phyloP scores from a whole-genome alignment of 768 basidiomycete genomes.

The Pleurotus djamor region DNA sequence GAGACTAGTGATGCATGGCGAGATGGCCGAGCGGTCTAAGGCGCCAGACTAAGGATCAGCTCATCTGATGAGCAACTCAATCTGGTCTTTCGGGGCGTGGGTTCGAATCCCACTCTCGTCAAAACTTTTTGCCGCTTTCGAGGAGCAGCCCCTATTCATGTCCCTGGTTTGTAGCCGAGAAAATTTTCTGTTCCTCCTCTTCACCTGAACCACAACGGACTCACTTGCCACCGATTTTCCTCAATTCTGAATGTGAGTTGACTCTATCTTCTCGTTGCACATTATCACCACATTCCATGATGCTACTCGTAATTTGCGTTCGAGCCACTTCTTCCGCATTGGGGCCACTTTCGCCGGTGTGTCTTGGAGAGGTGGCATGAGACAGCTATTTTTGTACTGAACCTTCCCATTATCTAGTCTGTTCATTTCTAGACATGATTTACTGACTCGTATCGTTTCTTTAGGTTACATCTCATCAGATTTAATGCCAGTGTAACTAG shows the following conservation, averaged over 20 bases:
- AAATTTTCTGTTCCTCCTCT: too few species aligned
- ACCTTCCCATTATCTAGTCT: too few species aligned
- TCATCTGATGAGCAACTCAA: constrained; percentile 9
- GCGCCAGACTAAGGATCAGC: constrained; percentile 63
- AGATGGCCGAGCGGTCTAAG: constrained; percentile 80
- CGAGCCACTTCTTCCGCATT: neutral
- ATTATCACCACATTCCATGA: neutral
- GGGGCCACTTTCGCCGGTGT: neutral
- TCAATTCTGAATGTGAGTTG: neutral
- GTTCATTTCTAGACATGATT: too few species aligned
- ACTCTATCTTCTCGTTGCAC: too few species aligned
- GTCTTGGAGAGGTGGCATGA: neutral
- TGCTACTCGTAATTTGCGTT: constrained; percentile 7
- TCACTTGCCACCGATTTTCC: neutral
- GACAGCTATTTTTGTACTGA: neutral
- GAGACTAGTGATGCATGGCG: constrained; percentile 21
- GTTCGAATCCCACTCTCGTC: constrained; percentile 58
- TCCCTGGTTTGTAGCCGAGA: too few species aligned
- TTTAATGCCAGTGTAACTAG: too few species aligned
- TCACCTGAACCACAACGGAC: too few species aligned
- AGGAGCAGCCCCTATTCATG: too few species aligned
- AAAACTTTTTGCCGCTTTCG: neutral
- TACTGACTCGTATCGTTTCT: too few species aligned
- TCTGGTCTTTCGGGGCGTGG: constrained; percentile 43
- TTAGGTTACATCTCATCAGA: too few species aligned